These are phyloP conservation scores for Cercis canadensis DNA, from an alignment of 306 rosid genomes.

Conservation along the genomic window DNA sequence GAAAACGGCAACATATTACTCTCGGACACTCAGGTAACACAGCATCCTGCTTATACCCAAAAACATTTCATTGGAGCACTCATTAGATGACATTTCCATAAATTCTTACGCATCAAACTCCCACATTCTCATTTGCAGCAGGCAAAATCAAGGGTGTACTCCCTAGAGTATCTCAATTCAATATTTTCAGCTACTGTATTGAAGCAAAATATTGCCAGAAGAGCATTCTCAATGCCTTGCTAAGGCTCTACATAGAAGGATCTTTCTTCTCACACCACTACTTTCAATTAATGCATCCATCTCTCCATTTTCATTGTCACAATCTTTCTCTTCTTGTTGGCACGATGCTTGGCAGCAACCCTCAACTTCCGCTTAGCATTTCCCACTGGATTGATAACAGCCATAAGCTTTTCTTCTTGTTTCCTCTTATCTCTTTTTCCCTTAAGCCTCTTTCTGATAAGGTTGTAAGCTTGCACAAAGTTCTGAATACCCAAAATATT, in stretches of 20 bases:
- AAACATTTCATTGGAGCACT: no score
- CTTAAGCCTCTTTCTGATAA: conserved; percentile 65
- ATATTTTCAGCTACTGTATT: no score
- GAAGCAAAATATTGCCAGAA: no score
- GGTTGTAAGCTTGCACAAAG: conserved; percentile 58
- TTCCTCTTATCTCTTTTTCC: conserved; percentile 80
- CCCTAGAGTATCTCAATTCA: conserved; percentile 53
- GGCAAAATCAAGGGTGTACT: no score
- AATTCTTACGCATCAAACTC: conserved; percentile 60
- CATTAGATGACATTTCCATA: no score
- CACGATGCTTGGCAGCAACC: conserved; percentile 74
- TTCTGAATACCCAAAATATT: conserved; percentile 61
- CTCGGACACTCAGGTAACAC: no score
- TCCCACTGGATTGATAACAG: conserved; percentile 77
- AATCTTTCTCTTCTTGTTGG: conserved; percentile 79
- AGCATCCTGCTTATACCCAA: no score
- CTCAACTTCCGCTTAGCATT: conserved; percentile 79
- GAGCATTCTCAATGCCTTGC: not conserved
- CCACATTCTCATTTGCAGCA: conserved; percentile 54
- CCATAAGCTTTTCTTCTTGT: conserved; percentile 81
- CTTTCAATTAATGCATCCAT: conserved; percentile 46
- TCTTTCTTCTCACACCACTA: conserved; percentile 13
- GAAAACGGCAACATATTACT: no score
- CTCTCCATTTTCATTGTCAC: conserved; percentile 62
- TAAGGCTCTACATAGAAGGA: not conserved